These are phyloP conservation scores for Acorus calamus DNA, from an alignment of 106 monocot genomes.

Conservation along the genomic window DNA sequence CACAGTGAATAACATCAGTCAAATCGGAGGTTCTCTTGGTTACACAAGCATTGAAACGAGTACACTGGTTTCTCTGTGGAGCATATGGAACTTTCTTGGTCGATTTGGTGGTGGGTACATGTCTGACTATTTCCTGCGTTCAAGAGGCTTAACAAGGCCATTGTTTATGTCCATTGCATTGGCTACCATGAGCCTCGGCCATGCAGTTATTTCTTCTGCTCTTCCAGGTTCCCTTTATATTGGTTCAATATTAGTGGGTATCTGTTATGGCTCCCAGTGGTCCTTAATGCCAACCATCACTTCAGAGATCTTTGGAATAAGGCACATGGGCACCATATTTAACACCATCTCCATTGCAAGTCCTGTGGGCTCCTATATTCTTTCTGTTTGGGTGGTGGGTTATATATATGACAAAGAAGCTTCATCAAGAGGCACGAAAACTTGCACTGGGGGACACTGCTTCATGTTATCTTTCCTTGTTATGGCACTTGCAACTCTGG, in stretches of 20 bases:
- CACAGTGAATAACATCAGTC: conserved; percentile 84
- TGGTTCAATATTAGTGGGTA: conserved; percentile 63
- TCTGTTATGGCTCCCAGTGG: conserved; percentile 92
- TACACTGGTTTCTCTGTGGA: conserved; percentile 79
- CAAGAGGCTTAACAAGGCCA: conserved; percentile 38
- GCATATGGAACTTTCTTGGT: conserved; percentile 94
- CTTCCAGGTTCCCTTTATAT: conserved; percentile 49
- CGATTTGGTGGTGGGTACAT: conserved; percentile 66
- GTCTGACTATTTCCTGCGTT: conserved; percentile 58
- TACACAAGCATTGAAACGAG: conserved; percentile 39
- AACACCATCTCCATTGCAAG: conserved; percentile 77
- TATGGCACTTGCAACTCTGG: conserved; percentile 39
- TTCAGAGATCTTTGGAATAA: conserved; percentile 78
- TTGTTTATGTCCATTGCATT: conserved; percentile 69
- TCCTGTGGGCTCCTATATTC: conserved; percentile 68
- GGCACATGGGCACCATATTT: conserved; percentile 88
- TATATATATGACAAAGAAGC: conserved; percentile 70
- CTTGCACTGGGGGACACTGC: conserved; percentile 48
- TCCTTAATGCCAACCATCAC: conserved; percentile 83
- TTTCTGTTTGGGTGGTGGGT: conserved; percentile 82
- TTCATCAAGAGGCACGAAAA: conserved; percentile 8
- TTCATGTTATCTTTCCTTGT: conserved; percentile 72
- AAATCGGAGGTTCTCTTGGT: conserved; percentile 65
- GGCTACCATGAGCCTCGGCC: conserved; percentile 60
- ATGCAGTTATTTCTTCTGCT: conserved; percentile 50